A percentile compares a stretch with the other conserved stretches of the same genome.
Evolutionary conservation across 2,329 filamentous ascomycete genomes (phyloP).

Genomic region (Ambrosiella cleistominuta): DNA sequence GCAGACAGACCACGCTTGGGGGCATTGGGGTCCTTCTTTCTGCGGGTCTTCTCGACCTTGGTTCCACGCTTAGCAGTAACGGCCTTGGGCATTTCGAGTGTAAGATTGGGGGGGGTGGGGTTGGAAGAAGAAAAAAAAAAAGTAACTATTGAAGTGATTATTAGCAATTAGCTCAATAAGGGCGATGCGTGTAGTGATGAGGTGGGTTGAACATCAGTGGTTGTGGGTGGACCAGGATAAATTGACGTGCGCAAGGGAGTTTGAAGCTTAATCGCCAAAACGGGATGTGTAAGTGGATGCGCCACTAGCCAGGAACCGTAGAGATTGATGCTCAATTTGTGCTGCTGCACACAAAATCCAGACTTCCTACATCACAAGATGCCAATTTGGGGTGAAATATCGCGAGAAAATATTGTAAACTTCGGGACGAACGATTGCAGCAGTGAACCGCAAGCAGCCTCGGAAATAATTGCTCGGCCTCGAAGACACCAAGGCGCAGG

Average conservation of each 20-base stretch:
- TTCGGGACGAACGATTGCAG: too few relatives aligned
- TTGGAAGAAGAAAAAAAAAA: neutral
- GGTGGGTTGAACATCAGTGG: too few relatives aligned
- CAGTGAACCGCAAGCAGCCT: too few relatives aligned
- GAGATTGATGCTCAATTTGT: neutral
- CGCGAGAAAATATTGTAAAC: neutral
- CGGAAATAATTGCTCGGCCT: too few relatives aligned
- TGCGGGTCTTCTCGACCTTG: slow-evolving; percentile 37
- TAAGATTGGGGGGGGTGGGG: neutral
- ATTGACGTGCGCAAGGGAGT: neutral
- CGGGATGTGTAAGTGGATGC: slow-evolving; percentile 8
- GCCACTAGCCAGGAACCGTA: neutral
- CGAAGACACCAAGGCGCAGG: too few relatives aligned
- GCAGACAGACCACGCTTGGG: slow-evolving; percentile 98
- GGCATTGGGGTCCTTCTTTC: slow-evolving; percentile 75
- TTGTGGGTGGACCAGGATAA: neutral
- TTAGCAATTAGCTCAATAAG: neutral
- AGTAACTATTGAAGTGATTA: neutral
- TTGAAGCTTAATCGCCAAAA: slow-evolving; percentile 3
- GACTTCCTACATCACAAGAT: neutral
- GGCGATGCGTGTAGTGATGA: too few relatives aligned
- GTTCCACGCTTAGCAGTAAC: slow-evolving; percentile 32
- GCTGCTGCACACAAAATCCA: neutral
- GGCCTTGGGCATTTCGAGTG: slow-evolving; percentile 40
- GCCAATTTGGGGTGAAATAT: neutral